phyloP scores from a whole-genome alignment of 352 stramenopile species.

The Phytophthora sp. region DNA sequence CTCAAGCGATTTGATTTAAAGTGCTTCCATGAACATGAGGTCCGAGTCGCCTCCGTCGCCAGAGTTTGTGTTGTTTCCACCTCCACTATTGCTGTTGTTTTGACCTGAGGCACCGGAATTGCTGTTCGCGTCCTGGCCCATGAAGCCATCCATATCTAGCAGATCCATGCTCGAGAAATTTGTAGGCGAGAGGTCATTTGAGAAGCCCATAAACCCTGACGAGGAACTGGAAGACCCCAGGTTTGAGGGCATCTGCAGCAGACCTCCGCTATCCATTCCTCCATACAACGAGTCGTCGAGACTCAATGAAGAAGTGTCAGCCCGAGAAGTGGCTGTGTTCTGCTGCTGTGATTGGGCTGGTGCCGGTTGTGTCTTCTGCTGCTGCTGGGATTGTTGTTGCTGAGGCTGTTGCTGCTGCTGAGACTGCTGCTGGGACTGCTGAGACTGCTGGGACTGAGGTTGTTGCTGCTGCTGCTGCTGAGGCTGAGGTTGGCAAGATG shows the following conservation, averaged over 20 bases:
- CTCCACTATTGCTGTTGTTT: conserved; percentile 33
- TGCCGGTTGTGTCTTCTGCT: conserved; percentile 2
- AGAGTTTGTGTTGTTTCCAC: conserved; percentile 34
- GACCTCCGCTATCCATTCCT: conserved; percentile 55
- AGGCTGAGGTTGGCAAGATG: conserved; percentile 10
- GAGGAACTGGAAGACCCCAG: conserved; percentile 38
- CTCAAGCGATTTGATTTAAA: conserved; percentile 35
- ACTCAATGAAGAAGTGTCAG: conserved; percentile 53
- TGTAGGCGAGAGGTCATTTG: conserved; percentile 66
- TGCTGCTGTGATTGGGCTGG: conserved; percentile 29
- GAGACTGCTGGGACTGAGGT: conserved; percentile 13
- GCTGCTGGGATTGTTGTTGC: conserved; percentile 21
- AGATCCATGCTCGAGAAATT: conserved; percentile 73
- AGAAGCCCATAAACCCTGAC: conserved; percentile 65
- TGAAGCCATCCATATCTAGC: conserved; percentile 76
- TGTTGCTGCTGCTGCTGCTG: conserved; percentile 23
- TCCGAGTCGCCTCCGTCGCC: conserved; percentile 58
- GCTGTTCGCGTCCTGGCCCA: conserved; percentile 35
- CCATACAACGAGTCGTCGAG: conserved; percentile 69
- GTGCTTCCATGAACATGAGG: conserved; percentile 80
- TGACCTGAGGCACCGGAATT: conserved; percentile 23
- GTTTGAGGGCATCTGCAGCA: conserved; percentile 66
- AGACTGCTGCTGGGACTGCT: conserved; percentile 27
- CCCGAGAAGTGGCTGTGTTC: conserved; percentile 29
- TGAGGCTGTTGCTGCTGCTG: conserved; percentile 30